Evolutionary conservation across 2,329 filamentous ascomycete genomes (phyloP).

Genomic region (Pestalotiopsis sp.): DNA sequence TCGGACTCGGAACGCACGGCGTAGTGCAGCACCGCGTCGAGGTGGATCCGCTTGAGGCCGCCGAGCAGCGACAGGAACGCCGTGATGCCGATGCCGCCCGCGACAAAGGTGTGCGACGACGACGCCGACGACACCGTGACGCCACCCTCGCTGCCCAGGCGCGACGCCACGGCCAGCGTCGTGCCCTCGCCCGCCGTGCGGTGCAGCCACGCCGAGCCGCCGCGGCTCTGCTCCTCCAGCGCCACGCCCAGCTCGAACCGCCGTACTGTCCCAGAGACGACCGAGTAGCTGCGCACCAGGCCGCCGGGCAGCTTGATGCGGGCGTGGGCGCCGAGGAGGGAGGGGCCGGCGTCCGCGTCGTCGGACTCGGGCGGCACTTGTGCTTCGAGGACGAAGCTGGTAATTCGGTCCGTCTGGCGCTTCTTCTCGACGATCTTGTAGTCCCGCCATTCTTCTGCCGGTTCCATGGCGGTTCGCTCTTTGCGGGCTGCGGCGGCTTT

Average conservation of each 20-base stretch:
- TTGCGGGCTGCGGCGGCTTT: slow-evolving; percentile 29
- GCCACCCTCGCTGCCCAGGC: slow-evolving; percentile 42
- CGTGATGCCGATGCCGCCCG: slow-evolving; percentile 66
- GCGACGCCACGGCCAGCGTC: slow-evolving; percentile 45
- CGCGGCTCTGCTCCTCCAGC: slow-evolving; percentile 53
- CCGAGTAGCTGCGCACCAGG: slow-evolving; percentile 59
- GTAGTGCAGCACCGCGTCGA: slow-evolving; percentile 57
- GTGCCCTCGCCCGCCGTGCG: slow-evolving; percentile 46
- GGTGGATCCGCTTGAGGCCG: slow-evolving; percentile 38
- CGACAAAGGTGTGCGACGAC: slow-evolving; percentile 62
- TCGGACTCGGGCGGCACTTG: slow-evolving; percentile 23
- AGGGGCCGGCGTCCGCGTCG: slow-evolving; percentile 31
- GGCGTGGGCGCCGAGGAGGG: slow-evolving; percentile 50
- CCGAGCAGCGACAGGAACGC: slow-evolving; percentile 57
- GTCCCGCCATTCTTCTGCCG: slow-evolving; percentile 38
- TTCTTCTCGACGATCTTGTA: slow-evolving; percentile 51
- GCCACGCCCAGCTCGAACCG: slow-evolving; percentile 58
- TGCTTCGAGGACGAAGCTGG: slow-evolving; percentile 53
- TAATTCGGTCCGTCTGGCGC: slow-evolving; percentile 49
- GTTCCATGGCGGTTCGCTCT: slow-evolving; percentile 19
- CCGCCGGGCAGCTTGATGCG: slow-evolving; percentile 57
- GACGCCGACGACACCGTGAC: slow-evolving; percentile 46
- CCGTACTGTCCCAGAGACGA: slow-evolving; percentile 51
- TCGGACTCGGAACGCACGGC: slow-evolving; percentile 53
- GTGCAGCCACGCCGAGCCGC: slow-evolving; percentile 63